Conservation (phyloP, 1,139 yeast species). For the Saccharomycopsis phalli region DNA sequence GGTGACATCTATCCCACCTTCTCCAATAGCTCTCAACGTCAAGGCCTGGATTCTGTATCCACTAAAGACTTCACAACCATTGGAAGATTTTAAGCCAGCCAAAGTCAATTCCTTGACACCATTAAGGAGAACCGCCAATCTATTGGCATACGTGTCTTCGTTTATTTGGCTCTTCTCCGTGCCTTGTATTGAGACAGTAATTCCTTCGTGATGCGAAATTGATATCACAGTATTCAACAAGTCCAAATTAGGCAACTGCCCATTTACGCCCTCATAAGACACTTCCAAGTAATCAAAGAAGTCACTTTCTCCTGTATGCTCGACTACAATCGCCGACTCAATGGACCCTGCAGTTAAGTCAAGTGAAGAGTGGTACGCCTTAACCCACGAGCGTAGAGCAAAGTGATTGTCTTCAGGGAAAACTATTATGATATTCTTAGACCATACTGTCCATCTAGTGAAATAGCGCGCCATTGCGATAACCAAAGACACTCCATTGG, state of each 20-base stretch:
- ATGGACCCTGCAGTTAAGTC: constrained; percentile 93
- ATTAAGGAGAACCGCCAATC: constrained; percentile 50
- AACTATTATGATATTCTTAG: constrained; percentile 83
- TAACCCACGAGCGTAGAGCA: constrained; percentile 82
- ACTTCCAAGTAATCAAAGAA: constrained; percentile 68
- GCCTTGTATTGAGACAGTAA: constrained; percentile 60
- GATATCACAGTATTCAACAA: constrained; percentile 71
- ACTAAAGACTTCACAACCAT: constrained; percentile 85
- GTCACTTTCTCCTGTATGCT: constrained; percentile 61
- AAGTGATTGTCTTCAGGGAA: constrained; percentile 65
- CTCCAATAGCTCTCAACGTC: constrained; percentile 66
- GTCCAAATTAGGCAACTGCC: constrained; percentile 92
- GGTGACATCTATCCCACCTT: constrained; percentile 63
- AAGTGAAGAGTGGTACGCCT: constrained; percentile 80
- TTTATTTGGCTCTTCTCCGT: constrained; percentile 39
- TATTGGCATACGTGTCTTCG: constrained; percentile 39
- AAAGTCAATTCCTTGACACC: constrained; percentile 64
- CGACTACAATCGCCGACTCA: constrained; percentile 84
- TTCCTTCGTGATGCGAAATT: constrained; percentile 65
- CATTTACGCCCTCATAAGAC: constrained; percentile 82
- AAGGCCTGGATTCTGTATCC: constrained; percentile 96
- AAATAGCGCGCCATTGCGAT: constrained; percentile 73
- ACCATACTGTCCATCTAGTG: constrained; percentile 85
- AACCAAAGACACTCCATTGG: constrained; percentile 73
- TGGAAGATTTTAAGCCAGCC: constrained; percentile 54